Evolutionary conservation across 148 eudicot species (phyloP).

Genomic region (Persicaria tinctoria): DNA sequence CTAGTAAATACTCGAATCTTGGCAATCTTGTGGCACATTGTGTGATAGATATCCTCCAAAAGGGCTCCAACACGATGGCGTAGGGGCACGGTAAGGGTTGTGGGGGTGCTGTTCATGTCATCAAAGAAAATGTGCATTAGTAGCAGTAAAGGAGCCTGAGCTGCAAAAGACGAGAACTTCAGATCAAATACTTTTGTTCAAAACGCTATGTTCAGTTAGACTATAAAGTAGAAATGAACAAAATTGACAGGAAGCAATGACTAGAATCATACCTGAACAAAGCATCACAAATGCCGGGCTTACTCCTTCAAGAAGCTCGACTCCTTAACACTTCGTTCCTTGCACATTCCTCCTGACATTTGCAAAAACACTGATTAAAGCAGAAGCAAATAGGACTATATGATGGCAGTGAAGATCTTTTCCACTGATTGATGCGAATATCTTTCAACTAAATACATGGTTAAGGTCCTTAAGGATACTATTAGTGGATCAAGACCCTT

Average conservation of each 20-base stretch:
- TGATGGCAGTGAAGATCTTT: not conserved
- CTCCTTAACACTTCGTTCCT: slow-evolving; percentile 33
- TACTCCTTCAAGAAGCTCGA: slow-evolving; percentile 13
- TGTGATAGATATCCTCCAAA: not conserved
- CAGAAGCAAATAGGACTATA: not conserved
- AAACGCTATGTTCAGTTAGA: not conserved
- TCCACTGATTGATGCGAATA: not conserved
- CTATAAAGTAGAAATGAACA: not conserved
- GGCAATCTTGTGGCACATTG: not conserved
- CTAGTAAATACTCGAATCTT: not conserved
- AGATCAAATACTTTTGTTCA: not conserved
- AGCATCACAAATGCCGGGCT: not conserved
- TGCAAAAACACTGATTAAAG: not conserved
- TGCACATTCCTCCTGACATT: slow-evolving; percentile 38
- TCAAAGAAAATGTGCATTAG: too few relatives aligned
- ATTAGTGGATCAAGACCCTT: not conserved
- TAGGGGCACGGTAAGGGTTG: not conserved
- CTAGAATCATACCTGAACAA: not conserved
- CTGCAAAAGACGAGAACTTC: not conserved
- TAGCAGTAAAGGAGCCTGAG: too few relatives aligned
- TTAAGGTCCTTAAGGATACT: too few relatives aligned
- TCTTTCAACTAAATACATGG: not conserved
- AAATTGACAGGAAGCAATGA: not conserved
- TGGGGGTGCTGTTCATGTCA: too few relatives aligned
- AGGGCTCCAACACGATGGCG: not conserved